A percentile compares a stretch with the other conserved stretches of the same genome.
These are phyloP conservation scores for Paraphoma chrysanthemicola DNA, from an alignment of 2,329 filamentous ascomycete species.

Conservation along the genomic window DNA sequence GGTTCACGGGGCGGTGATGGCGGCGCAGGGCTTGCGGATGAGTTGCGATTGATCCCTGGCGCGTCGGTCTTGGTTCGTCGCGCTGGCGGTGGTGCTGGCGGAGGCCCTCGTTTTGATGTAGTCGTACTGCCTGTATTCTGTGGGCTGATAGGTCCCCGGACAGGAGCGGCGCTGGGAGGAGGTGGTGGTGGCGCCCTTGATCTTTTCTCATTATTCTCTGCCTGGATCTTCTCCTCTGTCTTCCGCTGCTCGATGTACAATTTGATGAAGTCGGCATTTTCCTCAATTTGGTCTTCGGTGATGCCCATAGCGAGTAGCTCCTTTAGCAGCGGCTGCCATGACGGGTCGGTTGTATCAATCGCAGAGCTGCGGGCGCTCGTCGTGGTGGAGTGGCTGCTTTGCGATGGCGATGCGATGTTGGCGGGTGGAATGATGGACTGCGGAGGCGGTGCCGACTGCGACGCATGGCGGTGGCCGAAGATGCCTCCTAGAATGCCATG, in stretches of 20 bases:
- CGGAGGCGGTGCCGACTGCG: conserved; percentile 49
- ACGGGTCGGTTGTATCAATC: conserved; percentile 68
- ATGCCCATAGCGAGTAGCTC: conserved; percentile 71
- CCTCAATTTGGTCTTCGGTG: conserved; percentile 71
- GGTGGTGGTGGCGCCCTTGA: conserved; percentile 68
- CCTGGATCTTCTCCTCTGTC: conserved; percentile 55
- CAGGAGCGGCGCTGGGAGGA: conserved; percentile 56
- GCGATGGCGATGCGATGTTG: conserved; percentile 48
- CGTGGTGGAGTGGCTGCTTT: conserved; percentile 42
- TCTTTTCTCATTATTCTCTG: conserved; percentile 58
- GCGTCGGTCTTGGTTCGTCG: conserved; percentile 53
- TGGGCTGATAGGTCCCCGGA: conserved; percentile 60
- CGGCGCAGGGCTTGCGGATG: conserved; percentile 63
- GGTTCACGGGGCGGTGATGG: conserved; percentile 75
- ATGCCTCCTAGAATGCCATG: conserved; percentile 62
- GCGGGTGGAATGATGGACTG: conserved; percentile 58
- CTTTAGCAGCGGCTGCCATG: conserved; percentile 66
- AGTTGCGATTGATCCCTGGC: conserved; percentile 45
- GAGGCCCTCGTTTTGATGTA: conserved; percentile 64
- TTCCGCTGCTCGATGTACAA: conserved; percentile 71
- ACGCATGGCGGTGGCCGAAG: conserved; percentile 57
- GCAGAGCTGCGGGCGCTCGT: conserved; percentile 51
- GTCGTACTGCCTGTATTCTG: conserved; percentile 64
- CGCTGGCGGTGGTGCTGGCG: conserved; percentile 65
- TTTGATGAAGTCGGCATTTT: conserved; percentile 73